A percentile compares a stretch with the other conserved stretches of the same genome.
Conservation (phyloP, 768 basidiomycete species). For the Fomitopsis pulvina region DNA sequence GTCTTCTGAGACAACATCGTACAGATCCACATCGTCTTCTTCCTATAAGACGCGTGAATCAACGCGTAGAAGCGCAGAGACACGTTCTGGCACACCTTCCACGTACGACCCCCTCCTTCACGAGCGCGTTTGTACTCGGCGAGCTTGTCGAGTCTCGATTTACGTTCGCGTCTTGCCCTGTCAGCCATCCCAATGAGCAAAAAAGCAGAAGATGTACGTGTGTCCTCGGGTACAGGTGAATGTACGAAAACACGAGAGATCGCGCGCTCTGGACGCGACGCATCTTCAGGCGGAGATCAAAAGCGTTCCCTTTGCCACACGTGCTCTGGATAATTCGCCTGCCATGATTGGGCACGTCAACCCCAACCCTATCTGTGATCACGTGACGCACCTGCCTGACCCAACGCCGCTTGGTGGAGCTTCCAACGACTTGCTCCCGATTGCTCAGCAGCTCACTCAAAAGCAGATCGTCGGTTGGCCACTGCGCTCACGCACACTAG, state of each 20-base stretch:
- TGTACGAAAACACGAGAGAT: no score
- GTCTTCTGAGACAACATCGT: slow-evolving; percentile 87
- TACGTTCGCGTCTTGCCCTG: slow-evolving; percentile 19
- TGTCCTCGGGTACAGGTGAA: no score
- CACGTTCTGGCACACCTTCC: slow-evolving; percentile 43
- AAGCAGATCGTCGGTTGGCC: not conserved
- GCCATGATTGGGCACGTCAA: not conserved
- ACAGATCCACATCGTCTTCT: slow-evolving; percentile 65
- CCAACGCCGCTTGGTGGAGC: not conserved
- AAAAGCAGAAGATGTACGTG: no score
- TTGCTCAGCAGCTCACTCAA: slow-evolving; percentile 7
- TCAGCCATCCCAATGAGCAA: slow-evolving; percentile 20
- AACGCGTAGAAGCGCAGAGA: not conserved
- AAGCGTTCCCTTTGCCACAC: slow-evolving; percentile 14
- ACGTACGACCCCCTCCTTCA: slow-evolving; percentile 50
- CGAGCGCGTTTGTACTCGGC: slow-evolving; percentile 55
- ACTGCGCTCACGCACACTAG: slow-evolving; percentile 9
- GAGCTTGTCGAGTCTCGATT: slow-evolving; percentile 36
- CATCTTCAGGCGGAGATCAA: slow-evolving; percentile 23
- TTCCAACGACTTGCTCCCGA: slow-evolving; percentile 1
- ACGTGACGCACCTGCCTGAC: not conserved
- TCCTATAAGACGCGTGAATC: slow-evolving; percentile 18
- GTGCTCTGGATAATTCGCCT: not conserved
- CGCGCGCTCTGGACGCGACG: slow-evolving; percentile 19
- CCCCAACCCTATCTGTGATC: not conserved